These are phyloP conservation scores for Plasmodium knowlesi DNA, from an alignment of 169 alveolate species.

Conservation along the genomic window DNA sequence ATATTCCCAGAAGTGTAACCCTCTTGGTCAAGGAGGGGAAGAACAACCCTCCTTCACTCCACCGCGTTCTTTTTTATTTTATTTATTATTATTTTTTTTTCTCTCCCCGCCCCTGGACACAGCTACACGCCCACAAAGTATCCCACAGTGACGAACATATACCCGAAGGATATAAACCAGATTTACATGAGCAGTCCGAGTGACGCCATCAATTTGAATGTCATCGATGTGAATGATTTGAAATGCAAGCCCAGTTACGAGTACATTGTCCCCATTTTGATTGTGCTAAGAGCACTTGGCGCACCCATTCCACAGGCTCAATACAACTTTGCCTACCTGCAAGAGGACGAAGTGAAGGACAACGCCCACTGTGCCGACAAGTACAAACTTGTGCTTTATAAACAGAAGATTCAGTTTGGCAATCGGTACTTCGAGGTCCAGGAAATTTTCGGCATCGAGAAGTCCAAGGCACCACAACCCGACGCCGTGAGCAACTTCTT, in stretches of 20 bases:
- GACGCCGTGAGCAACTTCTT: slow-evolving; percentile 29
- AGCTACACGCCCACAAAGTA: slow-evolving; percentile 49
- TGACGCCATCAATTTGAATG: slow-evolving; percentile 43
- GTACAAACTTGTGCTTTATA: slow-evolving; percentile 48
- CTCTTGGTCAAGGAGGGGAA: too few relatives aligned
- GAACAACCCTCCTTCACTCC: neutral
- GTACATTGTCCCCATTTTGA: slow-evolving; percentile 47
- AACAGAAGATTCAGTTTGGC: slow-evolving; percentile 69
- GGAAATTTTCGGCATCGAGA: slow-evolving; percentile 68
- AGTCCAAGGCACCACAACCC: slow-evolving; percentile 12
- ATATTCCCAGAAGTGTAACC: neutral
- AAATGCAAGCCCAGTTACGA: slow-evolving; percentile 66
- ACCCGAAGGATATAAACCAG: slow-evolving; percentile 32
- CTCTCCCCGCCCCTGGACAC: neutral
- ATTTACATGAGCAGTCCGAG: slow-evolving; percentile 40
- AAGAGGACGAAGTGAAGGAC: slow-evolving; percentile 36
- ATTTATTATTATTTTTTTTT: too few relatives aligned
- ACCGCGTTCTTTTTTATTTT: neutral
- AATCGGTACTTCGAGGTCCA: slow-evolving; percentile 37
- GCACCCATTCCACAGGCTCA: slow-evolving; percentile 57
- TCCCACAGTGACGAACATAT: slow-evolving; percentile 23
- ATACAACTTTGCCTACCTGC: slow-evolving; percentile 45
- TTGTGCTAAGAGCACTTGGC: slow-evolving; percentile 47
- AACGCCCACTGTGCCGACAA: neutral
- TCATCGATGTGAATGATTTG: slow-evolving; percentile 38